These are phyloP conservation scores for Helotiales sp. DNA, from an alignment of 2,329 filamentous ascomycete species.

Conservation along the genomic window DNA sequence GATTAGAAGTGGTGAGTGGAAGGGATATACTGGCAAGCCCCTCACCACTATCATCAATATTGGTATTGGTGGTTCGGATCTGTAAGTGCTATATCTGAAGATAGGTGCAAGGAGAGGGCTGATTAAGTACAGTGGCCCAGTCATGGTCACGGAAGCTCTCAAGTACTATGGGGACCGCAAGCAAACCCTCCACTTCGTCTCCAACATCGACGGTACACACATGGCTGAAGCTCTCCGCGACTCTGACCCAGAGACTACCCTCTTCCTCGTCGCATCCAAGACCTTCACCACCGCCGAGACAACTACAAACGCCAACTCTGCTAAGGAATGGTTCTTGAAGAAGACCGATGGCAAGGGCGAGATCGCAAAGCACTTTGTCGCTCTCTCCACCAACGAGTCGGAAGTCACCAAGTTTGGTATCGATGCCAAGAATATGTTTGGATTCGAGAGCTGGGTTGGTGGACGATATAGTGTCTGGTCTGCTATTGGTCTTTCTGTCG, in stretches of 20 bases:
- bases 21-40: conserved; percentile 95
- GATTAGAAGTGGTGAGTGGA: conserved; percentile 93
- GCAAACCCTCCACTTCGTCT: conserved; percentile 94
- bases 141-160: conserved; percentile 98
- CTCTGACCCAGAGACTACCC: conserved; percentile 95
- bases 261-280: conserved; percentile 98
- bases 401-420: conserved; percentile 99
- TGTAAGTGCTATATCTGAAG: conserved; percentile 60
- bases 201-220: conserved; percentile 99
- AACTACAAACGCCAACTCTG: conserved; percentile 93
- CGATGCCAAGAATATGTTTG: conserved; percentile 99
- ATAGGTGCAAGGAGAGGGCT: conserved; percentile 18
- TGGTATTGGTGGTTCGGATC: conserved; percentile 96
- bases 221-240: conserved; percentile 87
- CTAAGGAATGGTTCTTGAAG: conserved; percentile 95
- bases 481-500: conserved; percentile 92
- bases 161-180: conserved; percentile 88
- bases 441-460: conserved; percentile 97
- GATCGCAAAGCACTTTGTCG: conserved; percentile 98
- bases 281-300: conserved; percentile 99
- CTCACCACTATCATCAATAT: conserved; percentile 96
- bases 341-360: conserved; percentile 73
- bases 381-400: conserved; percentile 89
- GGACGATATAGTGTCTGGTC: conserved; percentile 99
- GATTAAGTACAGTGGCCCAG: conserved; percentile 69